These are phyloP conservation scores for Yamadazyma dushanensis DNA, from an alignment of 1,139 yeast genomes.

Conservation along the genomic window DNA sequence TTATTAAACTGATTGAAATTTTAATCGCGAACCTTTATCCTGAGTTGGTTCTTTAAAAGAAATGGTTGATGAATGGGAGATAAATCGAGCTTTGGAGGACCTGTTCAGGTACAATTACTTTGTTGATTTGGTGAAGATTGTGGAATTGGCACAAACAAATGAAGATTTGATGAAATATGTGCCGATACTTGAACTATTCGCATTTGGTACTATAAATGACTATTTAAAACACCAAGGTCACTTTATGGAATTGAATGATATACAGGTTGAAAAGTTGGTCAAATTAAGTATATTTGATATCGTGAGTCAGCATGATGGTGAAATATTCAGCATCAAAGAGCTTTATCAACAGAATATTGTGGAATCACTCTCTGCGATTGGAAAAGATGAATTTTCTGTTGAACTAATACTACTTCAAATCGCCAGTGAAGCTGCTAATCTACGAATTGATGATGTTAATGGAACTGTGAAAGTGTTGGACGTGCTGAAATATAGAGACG, in stretches of 20 bases:
- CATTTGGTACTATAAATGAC: conserved; percentile 35
- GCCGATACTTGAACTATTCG: conserved; percentile 32
- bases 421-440: conserved; percentile 24
- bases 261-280: conserved; percentile 25
- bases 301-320: conserved; percentile 20
- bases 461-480: conserved; percentile 20
- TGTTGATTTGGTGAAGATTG: conserved; percentile 3
- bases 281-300: conserved; percentile 25
- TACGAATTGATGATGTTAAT: conserved; percentile 30
- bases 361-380: conserved; percentile 1
- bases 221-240: conserved; percentile 22
- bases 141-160: not conserved
- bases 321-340: conserved; percentile 12
- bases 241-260: conserved; percentile 15
- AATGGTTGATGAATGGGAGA: not conserved
- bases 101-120: conserved; percentile 9
- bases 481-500: conserved; percentile 27
- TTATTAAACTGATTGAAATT: conserved; percentile 32
- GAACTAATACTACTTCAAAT: conserved; percentile 12
- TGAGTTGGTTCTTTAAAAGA: conserved; percentile 17
- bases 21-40: conserved; percentile 29
- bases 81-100: conserved; percentile 2
- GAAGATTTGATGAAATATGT: conserved; percentile 4
- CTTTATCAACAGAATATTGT: conserved; percentile 25
- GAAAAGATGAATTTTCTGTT: conserved; percentile 2